A percentile compares a stretch with the other conserved stretches of the same genome.
These are phyloP conservation scores for Fusarium foetens DNA, from an alignment of 2,329 filamentous ascomycete species.

Conservation along the genomic window DNA sequence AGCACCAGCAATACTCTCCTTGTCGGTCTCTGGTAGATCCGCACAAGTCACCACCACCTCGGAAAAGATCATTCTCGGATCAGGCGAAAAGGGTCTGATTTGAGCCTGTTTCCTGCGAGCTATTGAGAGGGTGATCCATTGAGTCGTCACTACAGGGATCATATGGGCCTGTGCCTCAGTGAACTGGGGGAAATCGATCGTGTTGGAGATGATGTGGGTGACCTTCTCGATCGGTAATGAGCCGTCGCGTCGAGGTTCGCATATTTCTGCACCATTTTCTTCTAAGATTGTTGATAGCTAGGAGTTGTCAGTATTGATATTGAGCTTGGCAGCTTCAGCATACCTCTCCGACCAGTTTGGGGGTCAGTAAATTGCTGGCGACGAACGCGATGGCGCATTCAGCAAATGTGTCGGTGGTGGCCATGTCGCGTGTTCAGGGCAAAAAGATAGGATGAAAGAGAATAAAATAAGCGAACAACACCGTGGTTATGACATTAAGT, in stretches of 20 bases:
- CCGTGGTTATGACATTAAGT: constrained; percentile 28
- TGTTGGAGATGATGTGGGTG: constrained; percentile 72
- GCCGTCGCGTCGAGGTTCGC: constrained; percentile 60
- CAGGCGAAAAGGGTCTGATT: constrained; percentile 86
- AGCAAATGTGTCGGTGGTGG: constrained; percentile 49
- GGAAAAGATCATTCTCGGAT: constrained; percentile 89
- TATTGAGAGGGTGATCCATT: constrained; percentile 81
- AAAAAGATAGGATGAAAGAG: constrained; percentile 1
- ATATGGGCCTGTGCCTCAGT: constrained; percentile 77
- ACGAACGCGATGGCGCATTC: constrained; percentile 60
- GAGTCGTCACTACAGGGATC: constrained; percentile 83
- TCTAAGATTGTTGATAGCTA: constrained; percentile 57
- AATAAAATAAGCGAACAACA: neutral
- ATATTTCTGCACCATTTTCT: constrained; percentile 62
- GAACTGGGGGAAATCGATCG: constrained; percentile 93
- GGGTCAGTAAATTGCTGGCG: constrained; percentile 53
- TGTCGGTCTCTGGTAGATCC: constrained; percentile 85
- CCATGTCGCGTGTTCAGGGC: constrained; percentile 42
- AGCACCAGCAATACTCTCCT: constrained; percentile 90
- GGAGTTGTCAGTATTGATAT: neutral
- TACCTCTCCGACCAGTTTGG: constrained; percentile 56
- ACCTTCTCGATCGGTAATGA: constrained; percentile 59
- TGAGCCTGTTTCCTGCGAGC: constrained; percentile 76
- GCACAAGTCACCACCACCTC: constrained; percentile 85
- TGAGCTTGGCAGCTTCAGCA: neutral